Evolutionary conservation across 1,284 basidiomycete genomes (phyloP).

Genomic region (Inonotus hispidus): DNA sequence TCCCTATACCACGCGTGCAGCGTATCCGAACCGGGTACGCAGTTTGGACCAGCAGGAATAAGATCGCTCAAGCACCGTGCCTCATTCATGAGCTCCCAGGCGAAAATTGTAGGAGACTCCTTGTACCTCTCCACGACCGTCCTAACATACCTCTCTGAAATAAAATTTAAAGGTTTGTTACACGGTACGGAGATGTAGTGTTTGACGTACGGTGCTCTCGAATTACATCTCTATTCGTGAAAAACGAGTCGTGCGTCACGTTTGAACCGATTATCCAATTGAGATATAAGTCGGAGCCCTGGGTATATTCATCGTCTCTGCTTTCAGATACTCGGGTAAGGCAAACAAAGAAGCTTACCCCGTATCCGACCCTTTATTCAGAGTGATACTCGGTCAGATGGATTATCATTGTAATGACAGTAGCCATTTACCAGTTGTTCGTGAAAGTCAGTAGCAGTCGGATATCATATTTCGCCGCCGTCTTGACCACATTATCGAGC

Average conservation of each 20-base stretch:
- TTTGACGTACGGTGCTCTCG: conserved; percentile 42
- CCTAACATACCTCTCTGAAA: conserved; percentile 45
- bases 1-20: conserved; percentile 47
- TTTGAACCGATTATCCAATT: conserved; percentile 44
- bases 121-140: conserved; percentile 53
- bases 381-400: not conserved
- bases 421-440: conserved; percentile 55
- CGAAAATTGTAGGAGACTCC: conserved; percentile 45
- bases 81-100: conserved; percentile 58
- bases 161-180: not conserved
- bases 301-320: not conserved
- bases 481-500: conserved; percentile 55
- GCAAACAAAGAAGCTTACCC: conserved; percentile 22
- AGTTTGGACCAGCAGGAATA: conserved; percentile 39
- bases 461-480: conserved; percentile 55
- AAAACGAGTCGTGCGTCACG: conserved; percentile 47
- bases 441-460: conserved; percentile 60
- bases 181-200: not conserved
- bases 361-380: conserved; percentile 30
- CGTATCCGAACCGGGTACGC: conserved; percentile 41
- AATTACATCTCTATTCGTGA: conserved; percentile 42
- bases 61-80: conserved; percentile 48
- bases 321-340: not conserved
- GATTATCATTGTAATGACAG: not conserved
- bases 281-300: conserved; percentile 45